Evolutionary conservation across 2,329 filamentous ascomycete species (phyloP).

Genomic region (Exophiala viscosa): DNA sequence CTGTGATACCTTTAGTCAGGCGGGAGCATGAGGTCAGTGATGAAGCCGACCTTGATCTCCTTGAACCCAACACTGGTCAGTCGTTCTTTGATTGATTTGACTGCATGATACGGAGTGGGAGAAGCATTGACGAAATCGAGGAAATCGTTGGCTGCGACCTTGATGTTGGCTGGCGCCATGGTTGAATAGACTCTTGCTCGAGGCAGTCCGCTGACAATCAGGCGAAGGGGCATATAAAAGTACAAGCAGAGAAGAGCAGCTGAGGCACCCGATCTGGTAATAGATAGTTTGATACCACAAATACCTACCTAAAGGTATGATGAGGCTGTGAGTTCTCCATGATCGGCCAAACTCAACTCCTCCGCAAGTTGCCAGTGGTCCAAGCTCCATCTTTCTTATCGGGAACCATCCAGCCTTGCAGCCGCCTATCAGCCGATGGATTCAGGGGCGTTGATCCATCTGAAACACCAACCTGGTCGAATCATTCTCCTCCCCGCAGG

Average conservation of each 20-base stretch:
- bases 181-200: constrained; percentile 21
- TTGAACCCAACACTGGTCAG: constrained; percentile 81
- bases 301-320: background rate
- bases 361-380: background rate
- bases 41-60: constrained; percentile 62
- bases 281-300: background rate
- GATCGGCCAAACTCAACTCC: background rate
- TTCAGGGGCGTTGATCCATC: background rate
- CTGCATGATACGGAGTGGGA: constrained; percentile 93
- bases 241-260: background rate
- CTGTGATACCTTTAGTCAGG: constrained; percentile 33
- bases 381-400: background rate
- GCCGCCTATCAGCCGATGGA: background rate
- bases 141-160: constrained; percentile 68
- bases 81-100: constrained; percentile 70
- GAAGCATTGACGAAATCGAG: constrained; percentile 91
- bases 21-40: background rate
- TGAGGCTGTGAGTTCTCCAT: background rate
- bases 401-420: background rate
- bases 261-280: background rate
- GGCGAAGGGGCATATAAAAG: constrained; percentile 19
- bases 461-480: constrained; percentile 16
- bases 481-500: constrained; percentile 14
- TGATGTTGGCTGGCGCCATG: constrained; percentile 32
- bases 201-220: constrained; percentile 2